Evolutionary conservation across 179 eudicot species (phyloP), one percentile per base, ranked within the genome.

Genomic region (Silene noctiflora): DNA sequence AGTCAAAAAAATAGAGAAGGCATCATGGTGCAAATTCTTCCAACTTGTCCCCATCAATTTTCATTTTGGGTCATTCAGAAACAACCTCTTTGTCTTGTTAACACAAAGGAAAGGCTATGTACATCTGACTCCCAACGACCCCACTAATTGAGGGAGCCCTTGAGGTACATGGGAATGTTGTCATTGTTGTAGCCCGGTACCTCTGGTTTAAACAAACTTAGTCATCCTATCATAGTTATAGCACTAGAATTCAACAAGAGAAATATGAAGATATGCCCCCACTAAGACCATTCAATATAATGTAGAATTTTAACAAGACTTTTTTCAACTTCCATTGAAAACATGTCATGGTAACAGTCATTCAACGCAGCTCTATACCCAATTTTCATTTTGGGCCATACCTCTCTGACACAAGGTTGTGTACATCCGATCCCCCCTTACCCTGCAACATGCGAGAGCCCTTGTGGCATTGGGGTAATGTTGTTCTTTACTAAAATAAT

Each of bases 201-300:
- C n/a, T 13, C 58, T 51, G 58, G n/a, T 51, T 51, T 51, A 51
- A 51, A 51, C 58, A 51, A 11, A 51, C 13, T 31, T 19, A 48
- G 3, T 39, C 27, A 14, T 24, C 35, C 65, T 72, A 1, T 29
- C 25, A 61, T 55, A 33, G 33, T 67, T 19, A 33, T 35, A 58
- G 67, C 39, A 20, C 79, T 29, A 70, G 46, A 8, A 29, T 59
- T 65, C 53, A 58, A 9, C 69, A 78, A 20, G 71, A 16, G 61
- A 17, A 53, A 67, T 55, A 24, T 58, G 53, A 27, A 33, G 25
- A 65, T n/a, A 67, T 31, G 0, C 70, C 12, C 12, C 6, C 13
- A 17, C n/a, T 67, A 51, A 67, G 24, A 67, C 24, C 6, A 8
- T 61, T 61, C 25, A 61, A 11, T 22, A 8, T 22, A 20, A 21